Evolutionary conservation across 805 yeast genomes (phyloP), one percentile per base, ranked within the genome.

Genomic region (Metschnikowia drakensbergensis): DNA sequence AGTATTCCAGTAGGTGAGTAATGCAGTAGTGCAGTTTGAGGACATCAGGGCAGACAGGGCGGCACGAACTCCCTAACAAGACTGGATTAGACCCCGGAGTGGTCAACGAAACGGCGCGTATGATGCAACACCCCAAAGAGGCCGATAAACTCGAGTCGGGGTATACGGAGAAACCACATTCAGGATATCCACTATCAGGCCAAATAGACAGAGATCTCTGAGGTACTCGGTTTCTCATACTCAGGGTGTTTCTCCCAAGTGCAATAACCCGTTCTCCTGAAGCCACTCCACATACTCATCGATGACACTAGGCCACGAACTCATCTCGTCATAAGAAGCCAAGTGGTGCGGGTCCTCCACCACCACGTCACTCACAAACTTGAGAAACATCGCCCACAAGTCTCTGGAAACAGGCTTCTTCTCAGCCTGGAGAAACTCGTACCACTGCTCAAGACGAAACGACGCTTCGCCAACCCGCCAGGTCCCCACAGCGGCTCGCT

Each of bases 301-400:
- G 54, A 92, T 81, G 13, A 88, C 70, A 46, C 87, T 80, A 4
- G 98, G 99, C 98, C 98, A 92, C 0, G 97, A 87, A 25, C 86
- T 90, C 56, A 79, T 77, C 54, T 85, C 94, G 57, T 86, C 91
- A 64, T 90, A 91, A 2, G 65, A 67, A 11, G 67, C 66, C 4
- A 92, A 69, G 1, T 60, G 53, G 3, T 26, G 51, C 0, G 86
- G 80, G 50, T 88, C 86, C 3, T 62, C 53, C 2, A 49, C 39
- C 1, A 79, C 65, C 50, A 74, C 74, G 51, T 79, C 78, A 46
- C 69, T 65, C 47, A 84, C 65, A 58, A 90, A 88, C 48, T 82
- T 81, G 47, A 76, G 76, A 48, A 86, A 69, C 97, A 91, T 90
- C 52, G 79, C 76, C 97, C 97, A 92, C 25, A 83, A 80, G 60